Percentiles rank a stretch among this genome's conserved stretches.
These are phyloP conservation scores for Pulicaria dysenterica DNA, from an alignment of 129 eudicot genomes.

Conservation along the genomic window DNA sequence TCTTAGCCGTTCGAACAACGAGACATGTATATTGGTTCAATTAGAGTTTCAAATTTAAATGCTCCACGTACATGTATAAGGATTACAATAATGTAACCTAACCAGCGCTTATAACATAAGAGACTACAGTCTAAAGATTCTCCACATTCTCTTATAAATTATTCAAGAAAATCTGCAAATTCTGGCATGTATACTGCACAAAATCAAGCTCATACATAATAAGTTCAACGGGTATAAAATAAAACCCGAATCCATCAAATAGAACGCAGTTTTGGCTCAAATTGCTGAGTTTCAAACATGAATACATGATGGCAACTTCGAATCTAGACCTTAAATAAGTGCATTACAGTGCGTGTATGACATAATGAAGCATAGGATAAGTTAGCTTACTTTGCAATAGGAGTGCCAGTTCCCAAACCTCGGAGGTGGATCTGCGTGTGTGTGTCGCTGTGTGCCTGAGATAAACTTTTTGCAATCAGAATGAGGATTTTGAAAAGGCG, in stretches of 20 bases:
- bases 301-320: not conserved
- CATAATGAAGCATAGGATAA: not conserved
- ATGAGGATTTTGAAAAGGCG: slow-evolving; percentile 22
- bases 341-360: not conserved
- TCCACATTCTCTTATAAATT: slow-evolving; percentile 1
- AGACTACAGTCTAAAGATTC: not conserved
- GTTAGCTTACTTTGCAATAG: slow-evolving; percentile 33
- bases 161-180: slow-evolving; percentile 14
- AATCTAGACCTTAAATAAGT: slow-evolving; percentile 8
- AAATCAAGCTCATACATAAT: slow-evolving; percentile 13
- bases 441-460: slow-evolving; percentile 17
- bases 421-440: slow-evolving; percentile 26
- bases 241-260: not conserved
- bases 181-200: not conserved
- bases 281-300: slow-evolving; percentile 13
- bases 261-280: slow-evolving; percentile 13
- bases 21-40: not conserved
- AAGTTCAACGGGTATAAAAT: not conserved
- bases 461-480: not conserved
- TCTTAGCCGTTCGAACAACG: not conserved
- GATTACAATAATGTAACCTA: slow-evolving; percentile 21
- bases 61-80: not conserved
- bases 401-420: slow-evolving; percentile 21
- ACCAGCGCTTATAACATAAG: not conserved
- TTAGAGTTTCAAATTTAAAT: slow-evolving; percentile 14